Base-by-base conservation (phyloP, 169 alveolate genomes). In the Cryptosporidium parvum region DNA sequence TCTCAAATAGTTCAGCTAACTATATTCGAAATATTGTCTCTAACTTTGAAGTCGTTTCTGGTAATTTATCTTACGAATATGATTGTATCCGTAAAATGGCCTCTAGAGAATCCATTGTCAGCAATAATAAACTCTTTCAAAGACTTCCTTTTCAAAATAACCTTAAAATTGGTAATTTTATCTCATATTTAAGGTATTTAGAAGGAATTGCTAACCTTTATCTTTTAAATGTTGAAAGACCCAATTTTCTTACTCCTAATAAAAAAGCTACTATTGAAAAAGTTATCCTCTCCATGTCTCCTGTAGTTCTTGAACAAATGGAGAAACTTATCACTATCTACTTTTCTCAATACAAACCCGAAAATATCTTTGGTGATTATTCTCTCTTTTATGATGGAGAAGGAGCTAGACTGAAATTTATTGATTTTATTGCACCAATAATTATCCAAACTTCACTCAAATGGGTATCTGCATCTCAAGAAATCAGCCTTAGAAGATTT, bases 401-500 rank as follows among this genome's bases (percentile, higher is more conserved):
- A 23, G 51, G 26, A 10, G n/a, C 39, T 7, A 10, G 52, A 31
- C 12, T 35, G 10, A 16, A 12, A 23, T 65, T 80, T 14, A 21
- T 51, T n/a, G 68, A 80, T 12, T 61, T 9, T 45, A 62, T 80
- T n/a, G 35, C 75, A 7, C 75, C 89, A 18, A 29, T 80, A 9
- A 31, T 65, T 18, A 42, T 80, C 8, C 75, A 80, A 23, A 42
- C 56, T 6, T 80, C 48, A 21, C 70, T 80, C 8, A 59, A 62
- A 14, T 80, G 89, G 89, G 42, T 80, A n/a, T 18, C 42, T 42
- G 67, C 37, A 5, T 62, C 69, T n/a, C 80, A 80, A 0, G 89
- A 80, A 48, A 62, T 80, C 58, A 45, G 29, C 3, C 23, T 51
- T 0, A 72, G 48, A 37, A 72, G 67, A 33, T 31, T 44, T 26